phyloP scores from a whole-genome alignment of 2,329 filamentous ascomycete genomes.

The Penicillium digitatum region DNA sequence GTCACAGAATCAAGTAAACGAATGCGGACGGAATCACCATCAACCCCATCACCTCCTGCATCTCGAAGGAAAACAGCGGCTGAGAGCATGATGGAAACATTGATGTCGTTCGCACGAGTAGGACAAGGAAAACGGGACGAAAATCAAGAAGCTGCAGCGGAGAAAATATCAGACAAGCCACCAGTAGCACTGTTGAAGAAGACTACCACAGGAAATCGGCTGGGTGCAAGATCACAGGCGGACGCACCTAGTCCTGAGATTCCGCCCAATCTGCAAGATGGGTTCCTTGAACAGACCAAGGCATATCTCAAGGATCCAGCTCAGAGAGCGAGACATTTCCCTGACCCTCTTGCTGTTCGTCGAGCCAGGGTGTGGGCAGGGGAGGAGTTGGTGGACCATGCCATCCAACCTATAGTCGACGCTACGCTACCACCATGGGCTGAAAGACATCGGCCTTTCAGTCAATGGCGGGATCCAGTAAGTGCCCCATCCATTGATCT shows the following conservation, averaged over 20 bases:
- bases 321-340: not conserved
- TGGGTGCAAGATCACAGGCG: not conserved
- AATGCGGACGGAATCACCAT: not conserved
- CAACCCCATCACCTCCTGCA: not conserved
- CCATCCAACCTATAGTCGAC: not conserved
- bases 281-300: not conserved
- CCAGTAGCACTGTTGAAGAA: not conserved
- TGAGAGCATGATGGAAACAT: not conserved
- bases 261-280: not conserved
- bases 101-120: not conserved
- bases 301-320: not conserved
- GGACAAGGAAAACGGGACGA: not conserved
- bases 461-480: slow-evolving; percentile 1
- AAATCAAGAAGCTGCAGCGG: not conserved
- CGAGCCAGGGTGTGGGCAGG: slow-evolving; percentile 4
- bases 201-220: not conserved
- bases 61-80: not conserved
- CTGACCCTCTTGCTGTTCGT: slow-evolving; percentile 2
- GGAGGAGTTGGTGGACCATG: not conserved
- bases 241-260: not conserved
- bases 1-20: not conserved
- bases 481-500: not conserved
- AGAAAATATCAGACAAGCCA: not conserved
- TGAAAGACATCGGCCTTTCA: slow-evolving; percentile 3
- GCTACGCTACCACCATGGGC: not conserved